Conservation (phyloP, 129 eudicot species). For the Flaveria trinervia region DNA sequence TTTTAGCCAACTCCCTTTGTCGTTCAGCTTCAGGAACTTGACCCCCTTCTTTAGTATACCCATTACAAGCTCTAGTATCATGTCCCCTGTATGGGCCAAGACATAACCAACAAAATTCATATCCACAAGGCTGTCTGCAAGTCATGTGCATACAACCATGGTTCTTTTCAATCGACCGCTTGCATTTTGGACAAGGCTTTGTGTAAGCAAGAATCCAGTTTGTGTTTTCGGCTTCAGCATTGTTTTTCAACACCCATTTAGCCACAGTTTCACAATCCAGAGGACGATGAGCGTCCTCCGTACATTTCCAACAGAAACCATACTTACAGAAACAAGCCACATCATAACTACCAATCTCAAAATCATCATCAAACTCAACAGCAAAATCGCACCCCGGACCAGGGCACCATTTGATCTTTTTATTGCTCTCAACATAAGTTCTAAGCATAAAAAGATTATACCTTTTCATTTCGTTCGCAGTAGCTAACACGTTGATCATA, state of each 20-base stretch:
- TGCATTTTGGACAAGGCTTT: slow-evolving; percentile 63
- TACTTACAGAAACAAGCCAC: slow-evolving; percentile 46
- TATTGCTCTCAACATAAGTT: slow-evolving; percentile 47
- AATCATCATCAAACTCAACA: slow-evolving; percentile 45
- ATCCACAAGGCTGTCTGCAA: slow-evolving; percentile 45
- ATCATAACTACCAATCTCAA: slow-evolving; percentile 42
- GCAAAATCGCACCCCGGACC: slow-evolving; percentile 59
- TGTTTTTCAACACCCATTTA: slow-evolving; percentile 53
- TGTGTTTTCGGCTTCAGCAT: slow-evolving; percentile 48
- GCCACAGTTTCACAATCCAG: slow-evolving; percentile 51
- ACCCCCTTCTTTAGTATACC: slow-evolving; percentile 18
- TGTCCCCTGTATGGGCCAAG: slow-evolving; percentile 32
- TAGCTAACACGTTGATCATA: slow-evolving; percentile 35
- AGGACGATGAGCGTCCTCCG: slow-evolving; percentile 62
- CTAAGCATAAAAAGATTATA: slow-evolving; percentile 39
- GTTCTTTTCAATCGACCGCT: slow-evolving; percentile 52
- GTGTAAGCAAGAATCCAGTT: slow-evolving; percentile 55
- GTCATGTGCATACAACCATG: slow-evolving; percentile 66
- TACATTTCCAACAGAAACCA: slow-evolving; percentile 59
- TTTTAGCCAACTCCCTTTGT: slow-evolving; percentile 44
- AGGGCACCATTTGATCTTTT: slow-evolving; percentile 60
- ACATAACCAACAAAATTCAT: slow-evolving; percentile 60
- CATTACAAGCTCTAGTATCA: slow-evolving; percentile 17
- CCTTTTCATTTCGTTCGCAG: slow-evolving; percentile 35
- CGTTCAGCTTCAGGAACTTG: slow-evolving; percentile 21